Base-by-base conservation (phyloP, 805 yeast species). In the Candida multigemmis region DNA sequence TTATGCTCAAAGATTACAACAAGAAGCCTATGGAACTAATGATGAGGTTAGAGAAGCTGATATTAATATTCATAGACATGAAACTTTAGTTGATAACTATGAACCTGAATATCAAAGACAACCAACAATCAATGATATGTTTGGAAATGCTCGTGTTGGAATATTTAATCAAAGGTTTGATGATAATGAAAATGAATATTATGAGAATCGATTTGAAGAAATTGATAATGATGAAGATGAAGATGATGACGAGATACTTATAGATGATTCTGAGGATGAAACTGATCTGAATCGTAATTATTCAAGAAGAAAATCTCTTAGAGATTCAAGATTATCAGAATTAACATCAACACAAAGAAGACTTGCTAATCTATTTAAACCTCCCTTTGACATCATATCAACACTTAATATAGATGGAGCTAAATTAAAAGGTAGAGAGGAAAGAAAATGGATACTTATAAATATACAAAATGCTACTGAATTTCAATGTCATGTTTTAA, bases 361-460 rank as follows among this genome's bases (percentile, higher is more conserved):
- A 26, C 59, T 91, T 25, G 96, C 95, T 4, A 68, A 68, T 35
- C 60, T 91, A 16, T 91, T 89, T 53, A 66, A 89, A 35, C 97
- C 98, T 0, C 99, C 99, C 0, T 89, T 84, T 58, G 96, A 89
- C 40, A 57, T 91, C 18, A 85, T 91, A 44, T 65, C 76, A 12
- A 74, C 68, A 37, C 37, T 74, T 11, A 72, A 71, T 28, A 50
- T 91, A n/a, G 91, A 83, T 21, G 59, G 63, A 5, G 97, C 97
- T 2, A 82, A 77, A 38, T 37, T 42, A 2, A 62, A 65, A 34
- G 96, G 94, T 2, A 67, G 77, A 31, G 53, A 51, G 17, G 65
- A 61, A 32, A 60, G 71, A 28, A 83, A 78, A 52, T 87, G 96
- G 95, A 67, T 91, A 6, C 56, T 91, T 41, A 68, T 91, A 14